Evolutionary conservation across 1,139 yeast genomes (phyloP).

Genomic region (Blastobotrys persicus): DNA sequence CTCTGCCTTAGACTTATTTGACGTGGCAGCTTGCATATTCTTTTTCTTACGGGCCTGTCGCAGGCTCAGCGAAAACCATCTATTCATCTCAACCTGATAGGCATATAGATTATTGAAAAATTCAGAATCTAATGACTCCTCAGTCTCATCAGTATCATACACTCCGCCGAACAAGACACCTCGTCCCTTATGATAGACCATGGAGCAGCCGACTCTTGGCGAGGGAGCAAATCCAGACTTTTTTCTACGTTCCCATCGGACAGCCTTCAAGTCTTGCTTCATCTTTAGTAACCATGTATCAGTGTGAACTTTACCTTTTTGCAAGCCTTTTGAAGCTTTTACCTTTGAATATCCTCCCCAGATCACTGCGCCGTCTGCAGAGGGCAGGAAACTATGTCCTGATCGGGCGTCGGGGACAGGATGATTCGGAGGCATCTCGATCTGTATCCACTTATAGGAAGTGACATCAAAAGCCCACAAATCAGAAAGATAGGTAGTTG

Average conservation of each 20-base stretch:
- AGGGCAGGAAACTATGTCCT: conserved; percentile 85
- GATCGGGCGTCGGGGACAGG: conserved; percentile 87
- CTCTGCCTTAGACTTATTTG: conserved; percentile 36
- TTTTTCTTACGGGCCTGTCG: conserved; percentile 59
- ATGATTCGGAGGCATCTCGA: conserved; percentile 81
- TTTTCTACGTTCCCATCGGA: conserved; percentile 85
- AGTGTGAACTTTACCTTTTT: conserved; percentile 85
- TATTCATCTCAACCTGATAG: conserved; percentile 78
- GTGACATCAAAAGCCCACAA: conserved; percentile 92
- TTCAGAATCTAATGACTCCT: conserved; percentile 80
- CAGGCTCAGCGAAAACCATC: conserved; percentile 79
- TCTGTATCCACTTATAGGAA: conserved; percentile 85
- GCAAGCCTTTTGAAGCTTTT: conserved; percentile 83
- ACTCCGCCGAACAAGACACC: conserved; percentile 96
- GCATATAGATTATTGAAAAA: conserved; percentile 80
- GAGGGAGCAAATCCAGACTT: conserved; percentile 88
- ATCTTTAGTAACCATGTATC: conserved; percentile 88
- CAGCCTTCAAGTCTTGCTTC: conserved; percentile 77
- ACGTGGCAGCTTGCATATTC: conserved; percentile 24
- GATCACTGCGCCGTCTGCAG: conserved; percentile 77
- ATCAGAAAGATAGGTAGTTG: conserved; percentile 80
- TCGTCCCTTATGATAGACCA: conserved; percentile 86
- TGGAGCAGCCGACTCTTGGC: conserved; percentile 92
- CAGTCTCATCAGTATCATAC: conserved; percentile 91
- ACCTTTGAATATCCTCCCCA: conserved; percentile 96